Evolutionary conservation across 495 filamentous ascomycete genomes (phyloP).

Genomic region (Talaromyces ruber): DNA sequence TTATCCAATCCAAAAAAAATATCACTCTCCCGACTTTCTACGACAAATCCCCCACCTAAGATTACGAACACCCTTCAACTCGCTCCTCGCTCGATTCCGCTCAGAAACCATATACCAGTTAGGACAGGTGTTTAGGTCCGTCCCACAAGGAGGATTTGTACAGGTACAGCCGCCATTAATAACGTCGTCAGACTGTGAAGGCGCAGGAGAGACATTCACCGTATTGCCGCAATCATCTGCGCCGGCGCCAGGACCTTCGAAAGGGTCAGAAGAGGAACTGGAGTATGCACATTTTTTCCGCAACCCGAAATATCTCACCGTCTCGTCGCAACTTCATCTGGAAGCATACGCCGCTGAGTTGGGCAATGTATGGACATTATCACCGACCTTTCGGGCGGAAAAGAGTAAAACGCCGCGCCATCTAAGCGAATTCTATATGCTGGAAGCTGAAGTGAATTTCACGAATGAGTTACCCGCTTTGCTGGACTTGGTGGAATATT

Average conservation of each 20-base stretch:
- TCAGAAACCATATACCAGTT: constrained; percentile 76
- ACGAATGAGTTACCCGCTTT: constrained; percentile 58
- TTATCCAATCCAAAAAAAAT: constrained; percentile 90
- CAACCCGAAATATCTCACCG: constrained; percentile 88
- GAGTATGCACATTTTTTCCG: constrained; percentile 70
- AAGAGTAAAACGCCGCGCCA: constrained; percentile 91
- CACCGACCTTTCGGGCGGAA: constrained; percentile 90
- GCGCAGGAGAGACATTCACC: constrained; percentile 91
- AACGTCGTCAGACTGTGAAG: constrained; percentile 96
- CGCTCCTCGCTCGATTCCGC: constrained; percentile 71
- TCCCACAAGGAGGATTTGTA: constrained; percentile 52
- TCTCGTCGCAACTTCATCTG: constrained; percentile 89
- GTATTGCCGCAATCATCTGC: constrained; percentile 39
- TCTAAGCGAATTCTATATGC: constrained; percentile 97
- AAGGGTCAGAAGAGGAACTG: constrained; percentile 16
- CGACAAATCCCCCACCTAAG: constrained; percentile 86
- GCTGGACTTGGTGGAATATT: constrained; percentile 70
- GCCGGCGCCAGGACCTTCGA: constrained; percentile 17
- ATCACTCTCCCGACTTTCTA: constrained; percentile 80
- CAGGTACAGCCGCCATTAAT: constrained; percentile 91
- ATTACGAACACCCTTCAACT: constrained; percentile 71
- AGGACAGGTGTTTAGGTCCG: constrained; percentile 59
- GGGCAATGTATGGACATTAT: constrained; percentile 87
- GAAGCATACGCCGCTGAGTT: constrained; percentile 87
- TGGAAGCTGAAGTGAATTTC: constrained; percentile 84